These are phyloP conservation scores for Plasmopara muralis DNA, from an alignment of 352 stramenopile species.

Conservation along the genomic window DNA sequence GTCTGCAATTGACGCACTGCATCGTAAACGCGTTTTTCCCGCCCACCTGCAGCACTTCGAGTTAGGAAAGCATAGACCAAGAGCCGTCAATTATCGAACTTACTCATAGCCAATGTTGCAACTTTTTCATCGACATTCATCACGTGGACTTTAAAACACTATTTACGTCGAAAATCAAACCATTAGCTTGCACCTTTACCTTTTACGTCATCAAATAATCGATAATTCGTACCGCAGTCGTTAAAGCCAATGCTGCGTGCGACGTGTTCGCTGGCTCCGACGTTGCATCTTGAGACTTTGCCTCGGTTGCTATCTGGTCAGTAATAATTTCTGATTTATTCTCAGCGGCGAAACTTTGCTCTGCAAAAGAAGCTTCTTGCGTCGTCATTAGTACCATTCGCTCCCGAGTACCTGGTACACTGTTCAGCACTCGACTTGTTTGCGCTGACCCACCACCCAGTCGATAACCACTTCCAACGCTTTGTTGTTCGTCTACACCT, in stretches of 20 bases:
- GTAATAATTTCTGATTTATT: background rate
- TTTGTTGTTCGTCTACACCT: constrained; percentile 13
- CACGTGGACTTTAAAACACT: constrained; percentile 4
- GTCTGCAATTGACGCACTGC: constrained; percentile 34
- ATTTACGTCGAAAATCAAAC: constrained; percentile 1
- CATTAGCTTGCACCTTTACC: no score
- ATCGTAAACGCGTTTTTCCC: constrained; percentile 44
- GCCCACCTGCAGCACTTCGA: constrained; percentile 31
- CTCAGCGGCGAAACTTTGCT: background rate
- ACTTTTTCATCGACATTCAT: constrained; percentile 19
- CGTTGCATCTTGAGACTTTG: background rate
- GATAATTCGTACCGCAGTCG: constrained; percentile 8
- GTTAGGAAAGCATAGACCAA: constrained; percentile 3
- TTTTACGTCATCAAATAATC: no score
- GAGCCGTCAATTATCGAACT: constrained; percentile 5
- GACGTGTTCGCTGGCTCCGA: background rate
- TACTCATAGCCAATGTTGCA: constrained; percentile 41
- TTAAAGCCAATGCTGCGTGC: background rate
- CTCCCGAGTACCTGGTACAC: background rate
- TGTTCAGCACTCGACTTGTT: constrained; percentile 26
- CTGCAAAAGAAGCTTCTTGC: background rate
- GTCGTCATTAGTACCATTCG: background rate
- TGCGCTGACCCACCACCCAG: constrained; percentile 31
- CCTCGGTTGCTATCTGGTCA: constrained; percentile 16
- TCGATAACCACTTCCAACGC: constrained; percentile 18